These are phyloP conservation scores for Boletellus ananas DNA, from an alignment of 768 basidiomycete species.

Conservation along the genomic window DNA sequence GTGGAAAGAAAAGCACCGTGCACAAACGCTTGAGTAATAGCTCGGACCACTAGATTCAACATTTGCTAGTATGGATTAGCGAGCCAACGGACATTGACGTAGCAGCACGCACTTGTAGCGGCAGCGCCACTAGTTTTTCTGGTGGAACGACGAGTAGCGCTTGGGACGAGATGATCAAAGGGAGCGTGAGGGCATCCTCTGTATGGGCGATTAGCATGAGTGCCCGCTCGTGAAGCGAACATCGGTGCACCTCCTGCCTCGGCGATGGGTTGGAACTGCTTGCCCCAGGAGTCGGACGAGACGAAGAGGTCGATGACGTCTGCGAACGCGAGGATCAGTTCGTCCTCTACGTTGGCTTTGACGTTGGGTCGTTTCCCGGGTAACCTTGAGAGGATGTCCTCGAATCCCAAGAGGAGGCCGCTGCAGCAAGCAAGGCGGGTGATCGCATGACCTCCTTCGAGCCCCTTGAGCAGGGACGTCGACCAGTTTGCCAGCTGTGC, in stretches of 20 bases:
- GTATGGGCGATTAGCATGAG: constrained; percentile 8
- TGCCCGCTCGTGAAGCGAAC: background rate
- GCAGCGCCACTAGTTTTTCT: constrained; percentile 56
- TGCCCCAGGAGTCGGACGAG: constrained; percentile 52
- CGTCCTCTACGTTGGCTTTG: constrained; percentile 53
- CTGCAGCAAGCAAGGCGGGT: constrained; percentile 58
- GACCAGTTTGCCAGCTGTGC: constrained; percentile 49
- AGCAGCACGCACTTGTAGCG: constrained; percentile 43
- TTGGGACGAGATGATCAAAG: constrained; percentile 57
- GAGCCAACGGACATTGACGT: constrained; percentile 17
- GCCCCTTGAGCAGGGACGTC: constrained; percentile 47
- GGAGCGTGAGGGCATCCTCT: constrained; percentile 42
- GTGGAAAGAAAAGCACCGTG: constrained; percentile 52
- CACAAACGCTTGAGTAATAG: constrained; percentile 53
- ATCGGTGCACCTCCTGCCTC: constrained; percentile 39
- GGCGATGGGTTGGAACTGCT: constrained; percentile 58
- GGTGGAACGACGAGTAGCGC: constrained; percentile 53
- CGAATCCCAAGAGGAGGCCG: constrained; percentile 62
- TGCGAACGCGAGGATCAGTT: constrained; percentile 64
- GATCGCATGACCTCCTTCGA: constrained; percentile 64
- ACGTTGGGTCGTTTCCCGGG: constrained; percentile 28
- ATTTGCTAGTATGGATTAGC: constrained; percentile 18
- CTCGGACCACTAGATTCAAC: constrained; percentile 37
- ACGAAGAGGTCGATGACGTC: constrained; percentile 66
- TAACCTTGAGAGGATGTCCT: constrained; percentile 43